Conservation (phyloP, 768 basidiomycete genomes). For the Crucibulum laeve region DNA sequence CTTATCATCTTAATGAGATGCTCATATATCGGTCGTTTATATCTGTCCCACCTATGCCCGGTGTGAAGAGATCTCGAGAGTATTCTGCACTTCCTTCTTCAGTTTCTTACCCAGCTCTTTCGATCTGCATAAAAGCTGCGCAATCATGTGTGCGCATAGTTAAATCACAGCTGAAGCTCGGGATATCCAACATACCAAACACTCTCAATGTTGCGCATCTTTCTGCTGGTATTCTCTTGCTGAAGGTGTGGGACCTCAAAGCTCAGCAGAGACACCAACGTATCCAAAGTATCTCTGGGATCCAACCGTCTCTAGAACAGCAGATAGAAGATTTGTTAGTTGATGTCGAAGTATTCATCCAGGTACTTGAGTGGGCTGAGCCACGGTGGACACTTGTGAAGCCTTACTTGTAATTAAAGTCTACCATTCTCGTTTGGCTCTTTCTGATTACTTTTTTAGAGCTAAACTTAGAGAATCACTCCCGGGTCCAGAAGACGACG, state of each 20-base stretch:
- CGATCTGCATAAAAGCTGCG: conserved; percentile 54
- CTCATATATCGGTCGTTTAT: conserved; percentile 71
- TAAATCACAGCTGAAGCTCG: conserved; percentile 42
- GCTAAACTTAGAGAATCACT: conserved; percentile 1
- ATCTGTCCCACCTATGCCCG: conserved; percentile 21
- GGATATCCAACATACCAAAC: conserved; percentile 36
- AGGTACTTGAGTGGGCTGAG: conserved; percentile 32
- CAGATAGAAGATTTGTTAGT: conserved; percentile 29
- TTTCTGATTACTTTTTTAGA: not conserved
- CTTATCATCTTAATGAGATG: conserved; percentile 62
- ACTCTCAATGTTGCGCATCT: conserved; percentile 44
- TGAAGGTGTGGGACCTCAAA: conserved; percentile 57
- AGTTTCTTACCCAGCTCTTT: conserved; percentile 29
- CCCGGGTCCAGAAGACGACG: not conserved
- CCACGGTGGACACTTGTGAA: conserved; percentile 29
- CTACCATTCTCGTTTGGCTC: not conserved
- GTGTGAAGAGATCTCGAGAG: conserved; percentile 15
- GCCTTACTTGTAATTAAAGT: conserved; percentile 26
- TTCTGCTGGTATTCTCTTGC: conserved; percentile 48
- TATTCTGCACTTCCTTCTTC: conserved; percentile 8
- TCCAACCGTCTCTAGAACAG: conserved; percentile 26
- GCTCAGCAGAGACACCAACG: conserved; percentile 33
- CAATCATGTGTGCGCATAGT: conserved; percentile 58
- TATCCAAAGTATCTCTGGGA: conserved; percentile 19
- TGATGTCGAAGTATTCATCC: conserved; percentile 37